Percentiles rank a stretch among this genome's conserved stretches.
Conservation (phyloP, 495 filamentous ascomycete species). For the Penicillium antarcticum region DNA sequence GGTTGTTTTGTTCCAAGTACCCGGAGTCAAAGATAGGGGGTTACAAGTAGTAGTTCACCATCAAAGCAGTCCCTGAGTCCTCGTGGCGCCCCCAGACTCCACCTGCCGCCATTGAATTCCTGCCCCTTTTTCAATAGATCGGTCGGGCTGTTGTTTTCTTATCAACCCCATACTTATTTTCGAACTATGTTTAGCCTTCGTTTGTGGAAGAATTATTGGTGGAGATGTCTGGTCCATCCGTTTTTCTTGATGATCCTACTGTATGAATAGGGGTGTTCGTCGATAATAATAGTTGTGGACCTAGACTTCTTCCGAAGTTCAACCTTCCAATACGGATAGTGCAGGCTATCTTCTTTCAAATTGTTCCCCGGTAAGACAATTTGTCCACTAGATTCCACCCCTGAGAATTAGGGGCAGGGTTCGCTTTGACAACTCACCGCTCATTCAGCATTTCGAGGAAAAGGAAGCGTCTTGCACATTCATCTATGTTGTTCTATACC, state of each 20-base stretch:
- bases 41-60: neutral
- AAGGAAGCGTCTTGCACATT: too few species aligned
- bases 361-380: too few species aligned
- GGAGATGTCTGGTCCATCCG: neutral
- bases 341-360: neutral
- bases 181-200: conserved; percentile 10
- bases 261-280: conserved; percentile 3
- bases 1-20: neutral
- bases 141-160: neutral
- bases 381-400: too few species aligned
- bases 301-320: neutral
- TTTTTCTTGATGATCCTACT: neutral
- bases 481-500: too few species aligned
- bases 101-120: conserved; percentile 18
- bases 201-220: conserved; percentile 10
- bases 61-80: conserved; percentile 3
- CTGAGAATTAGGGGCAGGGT: neutral
- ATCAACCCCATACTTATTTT: conserved; percentile 5
- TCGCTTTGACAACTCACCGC: too few species aligned
- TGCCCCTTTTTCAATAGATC: conserved; percentile 13
- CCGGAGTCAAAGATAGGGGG: conserved; percentile 21
- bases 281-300: conserved; percentile 2
- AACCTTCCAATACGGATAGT: neutral
- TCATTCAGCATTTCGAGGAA: too few species aligned
- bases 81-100: conserved; percentile 23